phyloP scores from a whole-genome alignment of 2,329 filamentous ascomycete species.

The Claviceps purpurea region DNA sequence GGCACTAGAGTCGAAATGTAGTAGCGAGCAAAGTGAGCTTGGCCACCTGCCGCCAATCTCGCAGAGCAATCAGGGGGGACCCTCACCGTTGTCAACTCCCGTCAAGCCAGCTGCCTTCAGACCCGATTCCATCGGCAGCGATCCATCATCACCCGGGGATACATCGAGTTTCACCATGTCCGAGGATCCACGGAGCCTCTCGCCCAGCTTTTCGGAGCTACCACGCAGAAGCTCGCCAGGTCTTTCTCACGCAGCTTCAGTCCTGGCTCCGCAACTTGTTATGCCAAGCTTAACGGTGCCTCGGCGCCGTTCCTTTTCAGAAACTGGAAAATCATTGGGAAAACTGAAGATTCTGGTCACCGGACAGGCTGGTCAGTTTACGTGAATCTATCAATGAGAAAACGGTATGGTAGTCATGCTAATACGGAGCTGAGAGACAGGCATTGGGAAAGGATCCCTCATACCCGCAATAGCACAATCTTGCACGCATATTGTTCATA shows the following conservation, averaged over 20 bases:
- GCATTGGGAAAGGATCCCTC: slow-evolving; percentile 77
- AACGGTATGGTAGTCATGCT: not conserved
- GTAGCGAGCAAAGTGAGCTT: not conserved
- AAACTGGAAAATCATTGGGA: slow-evolving; percentile 70
- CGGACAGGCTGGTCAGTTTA: slow-evolving; percentile 53
- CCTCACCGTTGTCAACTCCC: slow-evolving; percentile 16
- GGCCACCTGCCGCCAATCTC: slow-evolving; percentile 2
- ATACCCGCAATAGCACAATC: slow-evolving; percentile 77
- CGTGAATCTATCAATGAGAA: not conserved
- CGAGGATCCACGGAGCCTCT: slow-evolving; percentile 15
- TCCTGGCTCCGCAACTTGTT: slow-evolving; percentile 60
- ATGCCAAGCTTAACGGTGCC: slow-evolving; percentile 96
- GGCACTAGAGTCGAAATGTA: not conserved
- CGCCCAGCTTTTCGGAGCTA: slow-evolving; percentile 11
- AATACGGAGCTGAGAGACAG: slow-evolving; percentile 26
- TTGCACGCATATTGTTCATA: slow-evolving; percentile 87
- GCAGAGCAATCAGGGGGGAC: slow-evolving; percentile 8
- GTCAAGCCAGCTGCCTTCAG: slow-evolving; percentile 14
- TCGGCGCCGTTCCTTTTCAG: slow-evolving; percentile 75
- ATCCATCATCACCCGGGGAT: slow-evolving; percentile 36
- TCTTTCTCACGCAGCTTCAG: slow-evolving; percentile 8
- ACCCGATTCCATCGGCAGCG: slow-evolving; percentile 27
- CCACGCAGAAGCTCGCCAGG: slow-evolving; percentile 9
- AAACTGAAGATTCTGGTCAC: slow-evolving; percentile 81
- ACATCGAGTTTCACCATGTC: slow-evolving; percentile 33